Percentiles rank a stretch among this genome's conserved stretches.
These are phyloP conservation scores for Myrica gale DNA, from an alignment of 306 rosid species.

Conservation along the genomic window DNA sequence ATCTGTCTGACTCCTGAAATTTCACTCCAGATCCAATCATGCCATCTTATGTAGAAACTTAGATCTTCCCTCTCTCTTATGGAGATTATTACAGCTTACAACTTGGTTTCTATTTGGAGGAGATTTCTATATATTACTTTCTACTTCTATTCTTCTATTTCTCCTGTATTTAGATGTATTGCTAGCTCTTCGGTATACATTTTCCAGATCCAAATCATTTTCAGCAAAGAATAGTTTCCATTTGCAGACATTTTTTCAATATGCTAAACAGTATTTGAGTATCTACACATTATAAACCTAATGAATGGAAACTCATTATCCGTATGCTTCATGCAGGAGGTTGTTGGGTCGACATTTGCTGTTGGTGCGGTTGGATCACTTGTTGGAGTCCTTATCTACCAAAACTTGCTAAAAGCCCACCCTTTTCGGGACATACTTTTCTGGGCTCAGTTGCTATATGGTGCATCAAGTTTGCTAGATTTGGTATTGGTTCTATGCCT, in stretches of 20 bases:
- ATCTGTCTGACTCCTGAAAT: not conserved
- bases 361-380: slow-evolving; percentile 9
- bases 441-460: slow-evolving; percentile 4
- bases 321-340: slow-evolving; percentile 1
- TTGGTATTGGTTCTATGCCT: not conserved
- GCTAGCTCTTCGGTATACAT: not conserved
- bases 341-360: not conserved
- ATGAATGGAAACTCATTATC: not conserved
- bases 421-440: slow-evolving; percentile 1
- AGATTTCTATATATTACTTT: not conserved
- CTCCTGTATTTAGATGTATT: not conserved
- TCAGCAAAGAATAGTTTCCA: not conserved
- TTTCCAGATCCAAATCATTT: not conserved
- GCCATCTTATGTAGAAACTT: not conserved
- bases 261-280: not conserved
- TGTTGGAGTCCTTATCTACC: slow-evolving; percentile 6
- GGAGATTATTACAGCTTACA: not conserved
- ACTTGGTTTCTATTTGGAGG: not conserved
- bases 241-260: not conserved
- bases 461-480: slow-evolving; percentile 9
- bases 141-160: not conserved
- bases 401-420: not conserved
- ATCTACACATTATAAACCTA: not conserved
- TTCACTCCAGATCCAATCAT: not conserved
- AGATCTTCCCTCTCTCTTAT: not conserved